Evolutionary conservation across 129 eudicot genomes (phyloP), one percentile per base, ranked within the genome.

Genomic region (Flaveria sonorensis): DNA sequence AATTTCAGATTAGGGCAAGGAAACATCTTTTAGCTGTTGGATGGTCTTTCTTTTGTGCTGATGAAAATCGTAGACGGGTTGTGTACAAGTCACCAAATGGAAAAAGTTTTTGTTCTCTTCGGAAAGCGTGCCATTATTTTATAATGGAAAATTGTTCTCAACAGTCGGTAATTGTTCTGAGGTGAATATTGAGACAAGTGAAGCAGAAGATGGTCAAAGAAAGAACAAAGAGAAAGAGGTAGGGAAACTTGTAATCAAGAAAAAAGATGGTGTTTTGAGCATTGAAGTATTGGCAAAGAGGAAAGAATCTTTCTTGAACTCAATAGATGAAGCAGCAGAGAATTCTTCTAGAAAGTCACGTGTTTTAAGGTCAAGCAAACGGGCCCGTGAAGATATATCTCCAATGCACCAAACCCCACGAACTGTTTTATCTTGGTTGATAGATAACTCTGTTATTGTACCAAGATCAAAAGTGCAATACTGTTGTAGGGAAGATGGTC

Each of bases 351-450:
- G 78, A 18, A 53, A 72, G 65, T 28, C 68, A n/a, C 87, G 86
- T 69, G 87, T 86, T 21, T 68, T 88, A 57, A 77, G 90, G 74
- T 89, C 92, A 14, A 87, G 90, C 80, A 95, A 88, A 82, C 79
- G 87, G 80, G 88, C 80, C 45, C 85, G 92, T 6, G 85, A 85
- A 72, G 86, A 66, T 75, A 83, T 59, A 60, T 56, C 74, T 64
- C 75, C 88, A 32, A 77, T 76, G 8, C 88, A 85, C 57, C 86
- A 77, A 61, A 72, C 86, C 71, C 94, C 96, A 23, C 85, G 88
- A 69, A 91, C 97, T 5, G 73, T 95, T 11, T 79, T 95, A 73
- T 85, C 97, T 65, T 89, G 90, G 92, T 75, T 95, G 77, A 88
- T 95, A 43, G 97, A 92, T 69, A 88, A 88, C 66, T 76, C 82